Evolutionary conservation across 106 monocot genomes (phyloP), one percentile per base, ranked within the genome.

Genomic region (Acorus calamus): DNA sequence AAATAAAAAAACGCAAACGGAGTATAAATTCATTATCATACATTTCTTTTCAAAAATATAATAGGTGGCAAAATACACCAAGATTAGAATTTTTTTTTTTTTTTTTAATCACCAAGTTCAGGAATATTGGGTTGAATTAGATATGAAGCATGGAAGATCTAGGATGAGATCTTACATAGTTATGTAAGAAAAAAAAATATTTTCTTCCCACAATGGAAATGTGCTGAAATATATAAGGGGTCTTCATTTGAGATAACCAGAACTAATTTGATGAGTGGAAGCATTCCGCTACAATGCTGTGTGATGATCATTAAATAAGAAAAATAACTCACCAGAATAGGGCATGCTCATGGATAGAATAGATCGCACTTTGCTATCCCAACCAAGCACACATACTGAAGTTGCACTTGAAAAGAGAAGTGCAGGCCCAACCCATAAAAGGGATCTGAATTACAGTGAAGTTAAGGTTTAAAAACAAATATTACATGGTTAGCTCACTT

Each of bases 391-490:
- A 75, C 83, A 78, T 62, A 92, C 78, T 71, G 80, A 80, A 76
- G 85, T 83, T 72, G 91, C 84, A 79, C 73, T 88, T n/a, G 91
- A 92, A 78, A 98, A 98, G 55, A 98, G 68, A 76, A 98, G 91
- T 42, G 96, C 91, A 50, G 96, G 91, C 6, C 96, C 96, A 61
- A 92, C 80, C 96, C 96, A 98, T 3, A 98, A 7, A 51, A 98
- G 74, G 44, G 96, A 98, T 56, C 87, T 70, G 65, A 83, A 98
- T 87, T 92, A 59, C 73, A 73, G 62, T 64, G 73, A 71, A 73
- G 87, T 92, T 82, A 88, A 85, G 86, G 50, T 4, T 14, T 42
- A 14, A 59, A 77, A 69, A 44, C 53, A 73, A 60, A 62, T 42
- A 52, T 11, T 41, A 13, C 8, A 59, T 49, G 8, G 3, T 52